These are phyloP conservation scores for Xylaria sp. DNA, from an alignment of 2,329 filamentous ascomycete species.

Conservation along the genomic window DNA sequence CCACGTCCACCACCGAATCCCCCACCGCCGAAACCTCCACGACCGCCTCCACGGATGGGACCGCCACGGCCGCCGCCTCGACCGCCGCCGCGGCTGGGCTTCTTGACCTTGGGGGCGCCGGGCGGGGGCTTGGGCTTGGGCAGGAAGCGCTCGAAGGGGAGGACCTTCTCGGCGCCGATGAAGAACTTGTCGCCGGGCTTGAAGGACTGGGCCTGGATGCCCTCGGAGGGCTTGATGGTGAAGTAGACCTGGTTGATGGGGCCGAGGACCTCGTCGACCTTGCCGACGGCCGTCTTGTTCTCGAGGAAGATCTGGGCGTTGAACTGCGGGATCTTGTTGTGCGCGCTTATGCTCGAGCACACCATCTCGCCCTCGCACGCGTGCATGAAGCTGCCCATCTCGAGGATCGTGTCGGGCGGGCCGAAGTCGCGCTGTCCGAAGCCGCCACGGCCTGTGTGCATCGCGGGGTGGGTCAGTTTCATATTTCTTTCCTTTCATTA, in stretches of 20 bases:
- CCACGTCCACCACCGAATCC: constrained; percentile 29
- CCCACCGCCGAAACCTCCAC: constrained; percentile 46
- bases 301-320: constrained; percentile 98
- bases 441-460: constrained; percentile 47
- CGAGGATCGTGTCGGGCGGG: constrained; percentile 55
- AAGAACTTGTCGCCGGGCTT: constrained; percentile 97
- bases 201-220: constrained; percentile 94
- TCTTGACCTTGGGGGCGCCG: constrained; percentile 71
- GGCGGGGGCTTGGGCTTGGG: constrained; percentile 85
- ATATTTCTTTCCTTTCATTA: too few species aligned
- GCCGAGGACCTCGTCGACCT: constrained; percentile 97
- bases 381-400: constrained; percentile 95
- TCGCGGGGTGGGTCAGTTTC: neutral
- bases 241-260: constrained; percentile 99
- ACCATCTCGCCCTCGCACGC: constrained; percentile 98
- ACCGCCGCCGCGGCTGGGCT: constrained; percentile 75
- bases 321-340: constrained; percentile 91
- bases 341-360: constrained; percentile 88
- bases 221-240: constrained; percentile 96
- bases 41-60: constrained; percentile 64
- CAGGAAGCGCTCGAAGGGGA: constrained; percentile 95
- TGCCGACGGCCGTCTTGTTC: constrained; percentile 95
- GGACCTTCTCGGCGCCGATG: constrained; percentile 92
- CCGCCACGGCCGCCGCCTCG: constrained; percentile 49
- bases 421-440: constrained; percentile 50